These are phyloP conservation scores for Bidens hawaiensis DNA, from an alignment of 140 eudicot genomes.

Conservation along the genomic window DNA sequence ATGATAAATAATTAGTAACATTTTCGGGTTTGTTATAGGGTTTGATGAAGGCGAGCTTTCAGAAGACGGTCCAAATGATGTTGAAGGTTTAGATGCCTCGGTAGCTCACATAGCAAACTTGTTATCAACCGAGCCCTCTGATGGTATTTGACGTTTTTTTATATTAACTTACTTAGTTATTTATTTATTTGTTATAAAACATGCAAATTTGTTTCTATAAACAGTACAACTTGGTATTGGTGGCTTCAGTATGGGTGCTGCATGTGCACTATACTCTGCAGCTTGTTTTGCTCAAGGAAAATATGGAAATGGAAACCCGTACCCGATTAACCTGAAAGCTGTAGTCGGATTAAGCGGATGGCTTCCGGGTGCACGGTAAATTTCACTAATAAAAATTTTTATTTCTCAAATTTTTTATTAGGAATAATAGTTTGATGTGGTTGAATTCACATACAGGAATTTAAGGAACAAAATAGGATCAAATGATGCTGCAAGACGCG, in stretches of 20 bases:
- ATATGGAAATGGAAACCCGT: conserved; percentile 76
- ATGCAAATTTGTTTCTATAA: background rate
- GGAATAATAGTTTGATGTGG: background rate
- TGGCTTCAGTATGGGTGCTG: conserved; percentile 98
- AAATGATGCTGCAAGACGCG: conserved; percentile 83
- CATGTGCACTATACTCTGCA: conserved; percentile 94
- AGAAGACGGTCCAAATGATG: conserved; percentile 80
- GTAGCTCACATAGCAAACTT: conserved; percentile 84
- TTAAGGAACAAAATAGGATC: conserved; percentile 71
- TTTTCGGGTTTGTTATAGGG: conserved; percentile 46
- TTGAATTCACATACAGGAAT: conserved; percentile 36
- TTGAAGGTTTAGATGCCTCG: conserved; percentile 92
- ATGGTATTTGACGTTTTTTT: conserved; percentile 38
- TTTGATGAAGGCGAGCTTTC: conserved; percentile 86
- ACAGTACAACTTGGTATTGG: conserved; percentile 97
- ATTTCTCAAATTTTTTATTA: background rate
- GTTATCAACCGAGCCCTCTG: conserved; percentile 86
- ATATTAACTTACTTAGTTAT: no score
- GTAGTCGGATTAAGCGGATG: conserved; percentile 91
- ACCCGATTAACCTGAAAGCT: conserved; percentile 75
- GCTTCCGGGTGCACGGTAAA: conserved; percentile 94
- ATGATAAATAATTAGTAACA: background rate
- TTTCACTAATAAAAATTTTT: background rate
- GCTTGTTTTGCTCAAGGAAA: conserved; percentile 92
- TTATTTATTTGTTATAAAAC: background rate